A percentile compares a stretch with the other conserved stretches of the same genome.
These are phyloP conservation scores for Aspergillus pseudonomiae DNA, from an alignment of 2,329 filamentous ascomycete genomes.

Conservation along the genomic window DNA sequence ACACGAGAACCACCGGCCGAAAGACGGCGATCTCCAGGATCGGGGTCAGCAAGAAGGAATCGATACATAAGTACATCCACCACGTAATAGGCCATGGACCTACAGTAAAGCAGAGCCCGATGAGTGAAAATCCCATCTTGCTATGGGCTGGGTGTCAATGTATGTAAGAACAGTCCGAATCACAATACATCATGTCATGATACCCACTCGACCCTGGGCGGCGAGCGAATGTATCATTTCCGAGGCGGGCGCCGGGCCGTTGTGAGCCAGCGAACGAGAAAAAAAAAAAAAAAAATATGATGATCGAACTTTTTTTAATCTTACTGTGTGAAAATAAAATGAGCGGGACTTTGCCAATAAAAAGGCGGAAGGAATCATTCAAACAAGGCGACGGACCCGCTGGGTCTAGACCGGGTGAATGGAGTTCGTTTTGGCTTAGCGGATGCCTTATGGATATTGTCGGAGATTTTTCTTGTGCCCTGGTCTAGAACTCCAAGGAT, in stretches of 20 bases:
- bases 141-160: background rate
- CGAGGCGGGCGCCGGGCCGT: background rate
- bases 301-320: too few species aligned
- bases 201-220: background rate
- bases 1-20: background rate
- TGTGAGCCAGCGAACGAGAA: background rate
- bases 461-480: background rate
- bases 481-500: background rate
- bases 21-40: background rate
- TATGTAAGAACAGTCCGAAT: background rate
- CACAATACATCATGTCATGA: background rate
- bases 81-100: background rate
- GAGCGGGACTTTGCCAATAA: background rate
- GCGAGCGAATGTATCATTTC: background rate
- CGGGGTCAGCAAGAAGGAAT: background rate
- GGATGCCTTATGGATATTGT: constrained; percentile 5
- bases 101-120: background rate
- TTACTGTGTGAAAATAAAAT: background rate
- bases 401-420: constrained; percentile 3
- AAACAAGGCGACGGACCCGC: constrained; percentile 1
- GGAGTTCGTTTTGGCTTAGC: constrained; percentile 1
- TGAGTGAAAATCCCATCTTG: background rate
- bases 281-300: too few species aligned
- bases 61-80: background rate
- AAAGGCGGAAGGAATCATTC: background rate